These are phyloP conservation scores for Austroboletus novae-zelandiae DNA, from an alignment of 1,284 basidiomycete genomes.

Conservation along the genomic window DNA sequence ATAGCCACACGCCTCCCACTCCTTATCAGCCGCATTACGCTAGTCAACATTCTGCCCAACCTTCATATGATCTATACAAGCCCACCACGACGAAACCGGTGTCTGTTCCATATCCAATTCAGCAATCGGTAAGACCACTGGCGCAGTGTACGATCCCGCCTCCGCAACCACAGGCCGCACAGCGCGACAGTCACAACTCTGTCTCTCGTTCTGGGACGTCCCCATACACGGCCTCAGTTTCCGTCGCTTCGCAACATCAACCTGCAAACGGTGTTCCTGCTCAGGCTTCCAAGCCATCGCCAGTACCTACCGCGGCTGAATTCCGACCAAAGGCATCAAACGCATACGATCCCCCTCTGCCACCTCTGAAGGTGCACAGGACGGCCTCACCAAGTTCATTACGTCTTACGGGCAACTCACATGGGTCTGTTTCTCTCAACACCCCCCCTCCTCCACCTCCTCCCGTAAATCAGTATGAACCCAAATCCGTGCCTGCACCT, in stretches of 20 bases:
- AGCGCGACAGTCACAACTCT: constrained; percentile 12
- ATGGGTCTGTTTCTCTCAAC: constrained; percentile 12
- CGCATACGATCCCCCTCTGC: constrained; percentile 80
- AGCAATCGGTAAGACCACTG: constrained; percentile 5
- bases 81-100: constrained; percentile 25
- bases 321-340: constrained; percentile 65
- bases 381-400: constrained; percentile 25
- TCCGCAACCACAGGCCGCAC: constrained; percentile 14
- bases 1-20: constrained; percentile 14
- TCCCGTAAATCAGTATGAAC: constrained; percentile 17
- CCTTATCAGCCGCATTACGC: constrained; percentile 13
- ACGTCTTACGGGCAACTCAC: constrained; percentile 18
- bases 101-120: constrained; percentile 13
- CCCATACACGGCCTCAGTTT: constrained; percentile 20
- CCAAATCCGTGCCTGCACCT: constrained; percentile 12
- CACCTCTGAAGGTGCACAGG: constrained; percentile 44
- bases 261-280: constrained; percentile 14
- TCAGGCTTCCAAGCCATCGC: constrained; percentile 34
- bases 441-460: constrained; percentile 9
- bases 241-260: constrained; percentile 12
- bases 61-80: constrained; percentile 33
- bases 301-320: constrained; percentile 36
- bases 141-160: constrained; percentile 18
- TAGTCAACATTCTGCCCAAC: constrained; percentile 14
- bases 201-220: constrained; percentile 21